phyloP scores from a whole-genome alignment of 495 filamentous ascomycete genomes.

The Neurospora sp. region DNA sequence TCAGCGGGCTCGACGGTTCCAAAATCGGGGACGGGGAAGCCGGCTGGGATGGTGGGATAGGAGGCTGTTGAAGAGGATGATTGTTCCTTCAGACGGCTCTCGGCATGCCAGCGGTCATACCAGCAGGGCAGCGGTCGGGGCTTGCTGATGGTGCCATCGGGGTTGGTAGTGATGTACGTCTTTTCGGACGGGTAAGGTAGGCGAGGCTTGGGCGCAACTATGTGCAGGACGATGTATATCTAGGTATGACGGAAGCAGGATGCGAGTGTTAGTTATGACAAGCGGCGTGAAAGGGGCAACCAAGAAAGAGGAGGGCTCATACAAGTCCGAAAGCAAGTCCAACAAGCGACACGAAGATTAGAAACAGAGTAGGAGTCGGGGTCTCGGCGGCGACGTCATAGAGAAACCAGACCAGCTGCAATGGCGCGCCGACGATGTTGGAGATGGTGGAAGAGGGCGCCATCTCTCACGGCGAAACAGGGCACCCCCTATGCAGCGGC shows the following conservation, averaged over 20 bases:
- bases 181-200: conserved; percentile 67
- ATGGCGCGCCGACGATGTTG: conserved; percentile 6
- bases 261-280: background rate
- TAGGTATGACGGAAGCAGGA: background rate
- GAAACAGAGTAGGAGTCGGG: conserved; percentile 21
- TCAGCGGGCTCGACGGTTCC: conserved; percentile 35
- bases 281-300: background rate
- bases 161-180: conserved; percentile 64
- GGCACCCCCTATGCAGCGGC: background rate
- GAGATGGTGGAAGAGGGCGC: background rate
- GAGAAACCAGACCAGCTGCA: conserved; percentile 19
- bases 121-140: conserved; percentile 68
- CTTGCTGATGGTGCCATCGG: conserved; percentile 49
- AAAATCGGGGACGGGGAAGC: conserved; percentile 24
- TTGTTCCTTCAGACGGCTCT: conserved; percentile 33
- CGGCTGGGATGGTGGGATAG: conserved; percentile 23
- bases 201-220: conserved; percentile 76
- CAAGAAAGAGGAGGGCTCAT: conserved; percentile 1
- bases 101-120: conserved; percentile 57
- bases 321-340: conserved; percentile 20
- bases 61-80: background rate
- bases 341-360: conserved; percentile 14
- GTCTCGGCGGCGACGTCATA: conserved; percentile 14
- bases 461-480: conserved; percentile 2
- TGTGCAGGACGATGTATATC: conserved; percentile 56